Percentiles rank a stretch among this genome's conserved stretches.
Evolutionary conservation across 345 rosid species (phyloP).

Genomic region (Geranium rotundifolium): DNA sequence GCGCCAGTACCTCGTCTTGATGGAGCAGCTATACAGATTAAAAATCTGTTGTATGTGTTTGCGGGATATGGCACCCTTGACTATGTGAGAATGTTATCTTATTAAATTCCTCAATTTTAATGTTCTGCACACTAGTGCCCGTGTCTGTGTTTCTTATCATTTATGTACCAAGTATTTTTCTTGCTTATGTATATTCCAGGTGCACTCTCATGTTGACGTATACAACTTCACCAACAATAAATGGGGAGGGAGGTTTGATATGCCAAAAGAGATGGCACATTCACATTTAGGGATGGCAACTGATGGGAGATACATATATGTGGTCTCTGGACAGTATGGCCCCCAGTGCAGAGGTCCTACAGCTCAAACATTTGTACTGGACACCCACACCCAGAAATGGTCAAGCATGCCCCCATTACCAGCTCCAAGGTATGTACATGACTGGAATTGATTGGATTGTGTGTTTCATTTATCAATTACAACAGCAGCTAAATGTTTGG

Average conservation of each 20-base stretch:
- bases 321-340: conserved; percentile 67
- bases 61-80: conserved; percentile 58
- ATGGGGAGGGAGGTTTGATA: conserved; percentile 52
- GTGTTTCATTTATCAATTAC: no score
- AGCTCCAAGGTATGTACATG: conserved; percentile 42
- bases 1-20: conserved; percentile 90
- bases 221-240: conserved; percentile 49
- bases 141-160: background rate
- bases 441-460: background rate
- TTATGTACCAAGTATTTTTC: background rate
- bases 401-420: conserved; percentile 48
- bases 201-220: conserved; percentile 80
- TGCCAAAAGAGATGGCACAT: conserved; percentile 70
- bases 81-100: conserved; percentile 27
- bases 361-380: conserved; percentile 43
- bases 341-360: conserved; percentile 72
- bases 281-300: conserved; percentile 71
- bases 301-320: conserved; percentile 60
- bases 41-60: conserved; percentile 57
- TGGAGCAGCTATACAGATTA: conserved; percentile 60
- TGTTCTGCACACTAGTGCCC: background rate
- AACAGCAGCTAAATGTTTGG: no score
- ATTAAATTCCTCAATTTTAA: background rate
- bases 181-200: conserved; percentile 24
- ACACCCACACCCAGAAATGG: conserved; percentile 55